These are phyloP conservation scores for Xylariaceae sp. DNA, from an alignment of 2,329 filamentous ascomycete species.

Conservation along the genomic window DNA sequence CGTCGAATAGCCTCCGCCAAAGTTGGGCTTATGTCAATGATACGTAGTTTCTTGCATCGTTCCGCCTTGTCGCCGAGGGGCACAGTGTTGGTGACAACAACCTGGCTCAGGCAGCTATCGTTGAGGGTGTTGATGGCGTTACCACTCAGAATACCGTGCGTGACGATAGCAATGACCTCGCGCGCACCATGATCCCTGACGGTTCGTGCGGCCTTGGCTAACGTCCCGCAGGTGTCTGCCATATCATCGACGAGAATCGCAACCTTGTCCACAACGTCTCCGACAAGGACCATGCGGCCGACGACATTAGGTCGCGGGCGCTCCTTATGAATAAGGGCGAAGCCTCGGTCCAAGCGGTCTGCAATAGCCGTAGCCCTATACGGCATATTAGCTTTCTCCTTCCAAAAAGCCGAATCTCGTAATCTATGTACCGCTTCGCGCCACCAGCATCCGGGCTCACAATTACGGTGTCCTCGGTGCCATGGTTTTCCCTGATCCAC, in stretches of 20 bases:
- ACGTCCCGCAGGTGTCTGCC: conserved; percentile 92
- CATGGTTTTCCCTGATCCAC: conserved; percentile 88
- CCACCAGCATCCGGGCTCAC: conserved; percentile 95
- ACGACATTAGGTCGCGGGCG: conserved; percentile 85
- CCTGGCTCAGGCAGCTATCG: conserved; percentile 68
- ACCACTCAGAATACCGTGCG: conserved; percentile 78
- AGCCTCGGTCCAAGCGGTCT: conserved; percentile 86
- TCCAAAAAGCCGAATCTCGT: background rate
- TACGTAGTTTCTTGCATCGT: conserved; percentile 70
- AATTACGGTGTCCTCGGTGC: conserved; percentile 84
- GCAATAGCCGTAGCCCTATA: conserved; percentile 85
- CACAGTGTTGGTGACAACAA: conserved; percentile 82
- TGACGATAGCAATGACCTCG: conserved; percentile 92
- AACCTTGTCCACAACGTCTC: conserved; percentile 87
- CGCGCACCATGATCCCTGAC: conserved; percentile 85
- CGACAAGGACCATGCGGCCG: conserved; percentile 93
- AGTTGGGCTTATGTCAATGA: conserved; percentile 80
- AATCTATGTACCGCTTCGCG: conserved; percentile 72
- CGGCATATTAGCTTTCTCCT: conserved; percentile 13
- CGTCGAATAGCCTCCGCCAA: conserved; percentile 63
- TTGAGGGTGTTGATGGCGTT: conserved; percentile 78
- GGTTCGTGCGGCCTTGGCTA: conserved; percentile 81
- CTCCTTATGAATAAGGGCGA: conserved; percentile 97
- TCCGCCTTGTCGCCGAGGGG: conserved; percentile 77
- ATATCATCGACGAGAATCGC: conserved; percentile 98